These are phyloP conservation scores for Tetrastigma voinierianum DNA, from an alignment of 164 flowering plant species.

Conservation along the genomic window DNA sequence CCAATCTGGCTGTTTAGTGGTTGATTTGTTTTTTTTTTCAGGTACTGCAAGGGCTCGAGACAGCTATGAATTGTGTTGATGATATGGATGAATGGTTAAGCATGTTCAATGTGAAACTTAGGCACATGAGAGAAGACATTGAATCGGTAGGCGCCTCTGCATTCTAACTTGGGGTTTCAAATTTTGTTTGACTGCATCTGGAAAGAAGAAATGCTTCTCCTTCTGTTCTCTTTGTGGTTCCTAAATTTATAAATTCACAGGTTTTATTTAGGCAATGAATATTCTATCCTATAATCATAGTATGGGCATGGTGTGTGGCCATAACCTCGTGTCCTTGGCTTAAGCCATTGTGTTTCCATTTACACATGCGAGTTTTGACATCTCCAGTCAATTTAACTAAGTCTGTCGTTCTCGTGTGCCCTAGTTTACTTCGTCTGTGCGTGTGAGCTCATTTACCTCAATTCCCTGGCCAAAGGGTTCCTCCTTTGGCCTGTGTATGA, in stretches of 20 bases:
- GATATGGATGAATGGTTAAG: slow-evolving; percentile 99
- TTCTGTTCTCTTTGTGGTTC: too few relatives aligned
- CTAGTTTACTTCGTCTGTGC: neutral
- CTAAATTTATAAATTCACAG: too few relatives aligned
- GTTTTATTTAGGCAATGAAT: too few relatives aligned
- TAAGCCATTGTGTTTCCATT: too few relatives aligned
- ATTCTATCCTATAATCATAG: too few relatives aligned
- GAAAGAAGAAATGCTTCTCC: too few relatives aligned
- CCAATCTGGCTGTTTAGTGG: neutral
- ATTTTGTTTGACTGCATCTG: neutral
- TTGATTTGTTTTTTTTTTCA: slow-evolving; percentile 27
- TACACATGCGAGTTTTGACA: too few relatives aligned
- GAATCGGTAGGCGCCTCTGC: slow-evolving; percentile 64
- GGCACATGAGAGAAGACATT: slow-evolving; percentile 99
- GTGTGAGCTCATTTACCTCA: neutral
- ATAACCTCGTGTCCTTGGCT: too few relatives aligned
- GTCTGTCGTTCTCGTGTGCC: too few relatives aligned
- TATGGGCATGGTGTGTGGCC: too few relatives aligned
- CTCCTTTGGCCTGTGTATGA: neutral
- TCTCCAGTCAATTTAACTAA: too few relatives aligned
- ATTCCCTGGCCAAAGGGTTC: neutral
- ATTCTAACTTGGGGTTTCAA: neutral
- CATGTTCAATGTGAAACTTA: slow-evolving; percentile 91
- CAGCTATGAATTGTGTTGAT: slow-evolving; percentile 86
- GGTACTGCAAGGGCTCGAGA: slow-evolving; percentile 92